Evolutionary conservation across 805 yeast species (phyloP), one percentile per base, ranked within the genome.

Genomic region (Ogataea angusta): DNA sequence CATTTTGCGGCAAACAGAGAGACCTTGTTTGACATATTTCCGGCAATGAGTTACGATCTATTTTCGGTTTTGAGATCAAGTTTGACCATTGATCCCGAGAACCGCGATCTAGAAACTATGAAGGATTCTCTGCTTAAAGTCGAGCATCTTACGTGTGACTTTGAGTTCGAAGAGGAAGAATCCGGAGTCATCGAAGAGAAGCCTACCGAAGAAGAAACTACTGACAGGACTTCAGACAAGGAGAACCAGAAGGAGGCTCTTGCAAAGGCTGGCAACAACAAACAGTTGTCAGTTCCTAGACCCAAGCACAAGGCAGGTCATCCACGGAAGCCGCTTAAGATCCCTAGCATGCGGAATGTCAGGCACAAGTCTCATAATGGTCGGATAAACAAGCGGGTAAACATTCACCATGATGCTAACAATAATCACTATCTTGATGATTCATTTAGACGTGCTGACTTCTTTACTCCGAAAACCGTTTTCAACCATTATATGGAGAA

Each of bases 1-100:
- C 90, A 87, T 63, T 90, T 85, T 68, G 90, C 91, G 10, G 76
- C 83, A 24, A 85, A 86, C 54, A 76, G 96, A 51, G 97, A 91
- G 62, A 84, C 95, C 2, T 68, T 91, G 34, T 89, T 88, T 64
- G 98, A 91, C 64, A 85, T 89, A 30, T 91, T 90, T 60, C 89
- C 96, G 13, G 70, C 89, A 4, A 82, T 91, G 88, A 78, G 93
- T 38, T 80, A 78, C 38, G 96, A 89, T 56, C 74, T 89, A 54
- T 91, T 88, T 59, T 78, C 83, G n/a, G 95, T 86, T 0, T 72
- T 90, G 57, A 75, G 95, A 42, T 76, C 77, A 49, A 73, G 85
- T 46, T 69, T 91, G 41, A 82, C 95, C 10, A 75, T 91, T 42
- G 96, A 90, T 65, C 98, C 98, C 1, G 73, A 74, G 19, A 87